Percentiles rank a stretch among this genome's conserved stretches.
phyloP scores from a whole-genome alignment of 495 filamentous ascomycete genomes.

The Hypomontagnella submonticulosa region DNA sequence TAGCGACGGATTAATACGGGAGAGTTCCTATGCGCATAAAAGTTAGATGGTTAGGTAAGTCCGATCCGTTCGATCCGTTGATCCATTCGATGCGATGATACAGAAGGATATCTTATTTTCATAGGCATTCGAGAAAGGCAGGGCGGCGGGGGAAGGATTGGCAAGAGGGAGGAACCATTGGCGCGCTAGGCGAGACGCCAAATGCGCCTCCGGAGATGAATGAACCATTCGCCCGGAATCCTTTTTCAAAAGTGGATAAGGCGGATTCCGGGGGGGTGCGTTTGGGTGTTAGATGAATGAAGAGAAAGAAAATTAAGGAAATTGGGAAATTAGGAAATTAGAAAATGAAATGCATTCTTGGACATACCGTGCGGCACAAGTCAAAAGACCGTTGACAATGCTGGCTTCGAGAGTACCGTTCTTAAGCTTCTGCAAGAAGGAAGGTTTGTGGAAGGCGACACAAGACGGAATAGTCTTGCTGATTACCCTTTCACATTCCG shows the following conservation, averaged over 20 bases:
- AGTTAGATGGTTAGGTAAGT: slow-evolving; percentile 34
- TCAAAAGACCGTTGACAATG: slow-evolving; percentile 61
- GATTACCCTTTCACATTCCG: slow-evolving; percentile 63
- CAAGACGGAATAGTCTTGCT: slow-evolving; percentile 62
- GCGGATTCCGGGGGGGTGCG: slow-evolving; percentile 29
- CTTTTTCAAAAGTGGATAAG: slow-evolving; percentile 41
- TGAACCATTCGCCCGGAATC: slow-evolving; percentile 47
- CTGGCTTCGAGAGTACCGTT: slow-evolving; percentile 56
- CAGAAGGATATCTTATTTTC: slow-evolving; percentile 7
- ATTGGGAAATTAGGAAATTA: neutral
- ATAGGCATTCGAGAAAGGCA: slow-evolving; percentile 28
- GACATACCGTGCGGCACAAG: slow-evolving; percentile 60
- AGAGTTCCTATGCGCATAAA: slow-evolving; percentile 51
- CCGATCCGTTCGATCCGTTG: slow-evolving; percentile 13
- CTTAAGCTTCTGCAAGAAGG: slow-evolving; percentile 62
- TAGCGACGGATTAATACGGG: slow-evolving; percentile 61
- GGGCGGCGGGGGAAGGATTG: slow-evolving; percentile 32
- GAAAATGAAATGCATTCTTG: neutral
- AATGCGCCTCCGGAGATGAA: slow-evolving; percentile 43
- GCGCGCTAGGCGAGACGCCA: slow-evolving; percentile 37
- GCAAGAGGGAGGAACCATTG: slow-evolving; percentile 22
- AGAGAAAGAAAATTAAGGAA: slow-evolving; percentile 17
- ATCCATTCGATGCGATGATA: no score
- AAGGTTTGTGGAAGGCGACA: slow-evolving; percentile 64
- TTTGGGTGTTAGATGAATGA: slow-evolving; percentile 10